A percentile compares a stretch with the other conserved stretches of the same genome.
These are phyloP conservation scores for Tulasnella sp. DNA, from an alignment of 768 basidiomycete species.

Conservation along the genomic window DNA sequence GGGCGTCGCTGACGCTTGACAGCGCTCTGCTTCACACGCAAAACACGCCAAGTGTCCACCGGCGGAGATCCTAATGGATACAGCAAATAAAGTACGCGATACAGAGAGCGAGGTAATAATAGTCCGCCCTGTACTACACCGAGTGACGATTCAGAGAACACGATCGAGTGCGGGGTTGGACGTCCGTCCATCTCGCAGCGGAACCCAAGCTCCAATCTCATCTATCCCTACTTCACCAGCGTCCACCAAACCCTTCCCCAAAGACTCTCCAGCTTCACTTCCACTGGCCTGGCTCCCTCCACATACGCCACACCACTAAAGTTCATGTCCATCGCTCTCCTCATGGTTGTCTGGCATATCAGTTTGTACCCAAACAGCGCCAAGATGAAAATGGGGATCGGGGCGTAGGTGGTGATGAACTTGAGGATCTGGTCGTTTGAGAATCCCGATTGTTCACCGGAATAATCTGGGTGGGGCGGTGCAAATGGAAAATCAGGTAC, in stretches of 20 bases:
- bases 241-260: conserved; percentile 10
- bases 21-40: no score
- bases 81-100: no score
- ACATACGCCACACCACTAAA: conserved; percentile 19
- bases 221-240: not conserved
- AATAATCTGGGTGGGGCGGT: not conserved
- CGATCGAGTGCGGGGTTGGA: not conserved
- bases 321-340: conserved; percentile 22
- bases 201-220: no score
- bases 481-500: not conserved
- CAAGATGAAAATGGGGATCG: conserved; percentile 27
- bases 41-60: no score
- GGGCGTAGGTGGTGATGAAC: conserved; percentile 26
- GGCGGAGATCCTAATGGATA: no score
- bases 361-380: conserved; percentile 31
- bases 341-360: conserved; percentile 26
- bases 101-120: no score
- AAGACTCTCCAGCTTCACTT: not conserved
- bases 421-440: conserved; percentile 12
- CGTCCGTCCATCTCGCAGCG: no score
- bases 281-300: not conserved
- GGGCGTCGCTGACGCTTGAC: no score
- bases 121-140: not conserved
- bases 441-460: not conserved
- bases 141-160: not conserved